Evolutionary conservation across 176 grass and related monocot genomes (phyloP).

Genomic region (Puccinellia tenuiflora): DNA sequence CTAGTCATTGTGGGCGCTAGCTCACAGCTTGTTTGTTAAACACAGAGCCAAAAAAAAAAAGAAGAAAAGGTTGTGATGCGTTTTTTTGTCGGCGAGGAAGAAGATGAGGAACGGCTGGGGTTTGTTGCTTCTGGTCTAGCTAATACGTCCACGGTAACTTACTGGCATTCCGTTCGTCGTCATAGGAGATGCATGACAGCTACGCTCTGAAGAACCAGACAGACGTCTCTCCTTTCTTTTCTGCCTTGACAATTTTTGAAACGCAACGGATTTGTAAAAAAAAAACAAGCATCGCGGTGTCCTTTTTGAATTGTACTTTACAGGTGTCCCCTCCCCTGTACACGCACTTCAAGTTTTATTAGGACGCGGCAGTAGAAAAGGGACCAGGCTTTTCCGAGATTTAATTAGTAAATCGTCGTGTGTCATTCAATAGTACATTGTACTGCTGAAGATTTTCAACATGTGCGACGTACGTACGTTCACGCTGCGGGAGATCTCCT

Average conservation of each 20-base stretch:
- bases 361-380: background rate
- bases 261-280: background rate
- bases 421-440: background rate
- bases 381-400: background rate
- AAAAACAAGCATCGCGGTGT: background rate
- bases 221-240: background rate
- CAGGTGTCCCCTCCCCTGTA: background rate
- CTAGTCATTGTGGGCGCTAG: no score
- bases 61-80: no score
- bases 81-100: background rate
- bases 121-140: background rate
- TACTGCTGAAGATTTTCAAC: background rate
- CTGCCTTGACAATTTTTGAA: background rate
- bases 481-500: background rate
- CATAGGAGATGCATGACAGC: background rate
- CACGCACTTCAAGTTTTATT: background rate
- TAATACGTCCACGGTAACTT: background rate
- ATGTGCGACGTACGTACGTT: background rate
- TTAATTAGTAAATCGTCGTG: background rate
- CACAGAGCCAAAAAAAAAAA: background rate
- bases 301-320: background rate
- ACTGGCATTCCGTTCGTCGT: background rate
- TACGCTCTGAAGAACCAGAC: background rate
- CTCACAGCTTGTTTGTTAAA: background rate
- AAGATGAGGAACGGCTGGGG: background rate